Base-by-base conservation (phyloP, 768 basidiomycete species). In the Russula vinacea region DNA sequence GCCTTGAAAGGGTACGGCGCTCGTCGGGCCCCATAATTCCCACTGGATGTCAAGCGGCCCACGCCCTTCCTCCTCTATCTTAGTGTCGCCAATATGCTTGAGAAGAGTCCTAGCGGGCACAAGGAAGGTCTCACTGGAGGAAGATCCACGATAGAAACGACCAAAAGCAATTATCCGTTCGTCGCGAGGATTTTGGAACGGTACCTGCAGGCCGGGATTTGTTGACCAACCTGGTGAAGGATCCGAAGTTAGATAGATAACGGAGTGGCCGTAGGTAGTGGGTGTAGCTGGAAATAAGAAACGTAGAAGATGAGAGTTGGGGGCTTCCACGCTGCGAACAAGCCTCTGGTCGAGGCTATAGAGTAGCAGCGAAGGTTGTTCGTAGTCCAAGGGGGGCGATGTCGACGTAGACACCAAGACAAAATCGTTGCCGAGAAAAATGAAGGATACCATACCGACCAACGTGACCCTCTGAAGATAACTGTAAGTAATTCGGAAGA, bases 191-290 rank as follows among this genome's bases (percentile, higher is more conserved):
- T 44, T 56, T 42, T 56, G 56, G 53, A 69, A 69, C 11, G 68
- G 76, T 76, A 82, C 53, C 35, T 53, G 56, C 64, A 61, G 24
- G 19, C 39, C 14, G 22, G 49, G 32, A 32, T 24, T 42, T 17
- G 64, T 22, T 37, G 24, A 52, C 65, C 65, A 64, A 32, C 22
- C 22, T 10, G 64, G 42, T 22, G 60, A 60, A 16, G 67, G 64
- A 51, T 64, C 64, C 4, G 60, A 70, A 13, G 59, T 39, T 10
- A 69, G 57, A 11, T 17, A 10, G 42, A 68, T 32, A 19, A 17
- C 9, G 39, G 26, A 19, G 17, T 10, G 5, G 24, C 19, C 5
- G 17, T 3, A 24, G 35, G 2, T 2, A 40, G 10, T 4, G 24
- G 19, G 24, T 54, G 5, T 8, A 7, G 13, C 1, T 49, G n/a